Evolutionary conservation across 495 filamentous ascomycete genomes (phyloP).

Genomic region (Cladorrhinum samala): DNA sequence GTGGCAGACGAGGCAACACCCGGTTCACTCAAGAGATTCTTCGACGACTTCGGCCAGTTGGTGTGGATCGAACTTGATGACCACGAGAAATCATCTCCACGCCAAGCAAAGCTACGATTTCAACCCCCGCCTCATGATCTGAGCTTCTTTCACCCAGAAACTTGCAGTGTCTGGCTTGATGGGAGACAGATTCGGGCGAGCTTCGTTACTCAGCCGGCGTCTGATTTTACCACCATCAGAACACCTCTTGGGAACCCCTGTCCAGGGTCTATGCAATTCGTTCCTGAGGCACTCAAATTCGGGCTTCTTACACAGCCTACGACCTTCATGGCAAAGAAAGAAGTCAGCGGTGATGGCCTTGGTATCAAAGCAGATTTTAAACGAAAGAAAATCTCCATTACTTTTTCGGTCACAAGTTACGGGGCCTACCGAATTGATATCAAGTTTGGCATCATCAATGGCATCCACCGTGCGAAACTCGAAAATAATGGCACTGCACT

Average conservation of each 20-base stretch:
- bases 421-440: slow-evolving; percentile 48
- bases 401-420: slow-evolving; percentile 16
- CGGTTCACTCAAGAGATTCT: slow-evolving; percentile 20
- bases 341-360: slow-evolving; percentile 12
- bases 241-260: slow-evolving; percentile 26
- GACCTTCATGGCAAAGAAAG: slow-evolving; percentile 47
- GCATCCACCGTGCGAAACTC: slow-evolving; percentile 43
- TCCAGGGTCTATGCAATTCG: slow-evolving; percentile 24
- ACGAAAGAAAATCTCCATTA: slow-evolving; percentile 36
- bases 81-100: neutral
- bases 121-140: slow-evolving; percentile 30
- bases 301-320: slow-evolving; percentile 44
- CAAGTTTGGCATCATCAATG: slow-evolving; percentile 56
- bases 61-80: slow-evolving; percentile 31
- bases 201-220: slow-evolving; percentile 8
- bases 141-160: slow-evolving; percentile 16
- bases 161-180: slow-evolving; percentile 7
- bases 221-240: slow-evolving; percentile 7
- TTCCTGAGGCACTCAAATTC: slow-evolving; percentile 39
- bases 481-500: slow-evolving; percentile 34
- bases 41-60: slow-evolving; percentile 26
- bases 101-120: slow-evolving; percentile 28
- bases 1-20: slow-evolving; percentile 22
- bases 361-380: slow-evolving; percentile 40
- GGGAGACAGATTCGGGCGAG: neutral